phyloP scores from a whole-genome alignment of 129 eudicot genomes.

The sunflower (Helianthus annuus) region DNA sequence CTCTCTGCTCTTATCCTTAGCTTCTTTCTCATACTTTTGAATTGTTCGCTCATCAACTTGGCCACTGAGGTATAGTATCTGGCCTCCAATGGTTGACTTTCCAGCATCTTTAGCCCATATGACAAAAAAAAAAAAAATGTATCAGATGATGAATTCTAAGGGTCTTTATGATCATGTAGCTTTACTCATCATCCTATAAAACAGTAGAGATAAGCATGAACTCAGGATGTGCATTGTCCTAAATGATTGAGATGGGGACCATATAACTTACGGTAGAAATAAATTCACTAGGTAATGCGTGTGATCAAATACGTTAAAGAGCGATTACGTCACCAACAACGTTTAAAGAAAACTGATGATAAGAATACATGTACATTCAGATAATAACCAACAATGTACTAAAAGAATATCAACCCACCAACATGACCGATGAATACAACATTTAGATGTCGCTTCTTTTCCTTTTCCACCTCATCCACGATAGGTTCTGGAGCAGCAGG shows the following conservation, averaged over 20 bases:
- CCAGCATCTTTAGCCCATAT: constrained; percentile 78
- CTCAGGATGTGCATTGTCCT: constrained; percentile 39
- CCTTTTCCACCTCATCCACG: constrained; percentile 47
- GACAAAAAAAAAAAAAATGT: background rate
- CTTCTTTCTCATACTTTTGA: constrained; percentile 90
- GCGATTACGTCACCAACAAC: background rate
- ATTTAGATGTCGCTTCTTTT: constrained; percentile 80
- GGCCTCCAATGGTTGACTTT: constrained; percentile 89
- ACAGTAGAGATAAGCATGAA: background rate
- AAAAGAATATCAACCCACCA: constrained; percentile 49
- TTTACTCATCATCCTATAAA: constrained; percentile 10
- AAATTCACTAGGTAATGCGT: background rate
- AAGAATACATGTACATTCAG: background rate
- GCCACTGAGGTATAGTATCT: constrained; percentile 87
- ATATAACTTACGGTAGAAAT: background rate
- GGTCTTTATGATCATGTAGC: constrained; percentile 4
- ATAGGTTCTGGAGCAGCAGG: constrained; percentile 37
- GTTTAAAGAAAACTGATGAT: background rate
- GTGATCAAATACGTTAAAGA: background rate
- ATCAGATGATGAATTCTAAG: background rate
- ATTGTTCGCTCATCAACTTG: constrained; percentile 95
- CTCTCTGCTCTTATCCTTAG: constrained; percentile 85
- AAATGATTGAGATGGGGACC: constrained; percentile 2
- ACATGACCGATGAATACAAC: constrained; percentile 97
- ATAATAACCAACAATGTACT: background rate